These are phyloP conservation scores for Cryptosporidium baileyi DNA, from an alignment of 169 alveolate genomes.

Conservation along the genomic window DNA sequence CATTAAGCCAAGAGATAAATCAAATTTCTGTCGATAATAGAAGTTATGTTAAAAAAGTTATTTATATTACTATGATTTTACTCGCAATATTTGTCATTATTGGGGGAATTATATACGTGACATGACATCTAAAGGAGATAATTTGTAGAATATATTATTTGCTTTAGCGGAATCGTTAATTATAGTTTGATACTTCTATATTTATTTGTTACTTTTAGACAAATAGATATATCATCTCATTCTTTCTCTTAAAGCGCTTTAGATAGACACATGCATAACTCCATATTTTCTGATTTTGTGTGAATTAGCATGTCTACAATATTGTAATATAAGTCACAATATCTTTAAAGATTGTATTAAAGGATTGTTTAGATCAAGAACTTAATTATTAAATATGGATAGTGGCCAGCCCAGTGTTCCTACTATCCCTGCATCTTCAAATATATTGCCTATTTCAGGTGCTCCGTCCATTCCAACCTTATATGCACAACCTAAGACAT, in stretches of 20 bases:
- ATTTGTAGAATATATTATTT: background rate
- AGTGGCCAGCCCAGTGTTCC: conserved; percentile 70
- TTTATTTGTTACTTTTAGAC: background rate
- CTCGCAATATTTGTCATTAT: background rate
- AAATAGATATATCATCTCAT: too few species aligned
- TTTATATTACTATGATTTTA: conserved; percentile 29
- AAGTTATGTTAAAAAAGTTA: background rate
- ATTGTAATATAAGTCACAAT: background rate
- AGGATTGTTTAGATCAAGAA: background rate
- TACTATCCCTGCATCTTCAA: conserved; percentile 64
- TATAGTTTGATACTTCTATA: background rate
- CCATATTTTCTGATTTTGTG: conserved; percentile 36
- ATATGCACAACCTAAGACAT: conserved; percentile 68
- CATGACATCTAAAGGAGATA: background rate
- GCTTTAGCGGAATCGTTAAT: background rate
- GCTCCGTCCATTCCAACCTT: conserved; percentile 68
- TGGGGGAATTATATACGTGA: background rate
- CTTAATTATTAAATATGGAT: conserved; percentile 12
- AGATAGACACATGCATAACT: background rate
- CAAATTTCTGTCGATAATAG: background rate
- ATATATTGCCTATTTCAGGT: conserved; percentile 44
- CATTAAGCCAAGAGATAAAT: background rate
- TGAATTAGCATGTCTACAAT: conserved; percentile 7
- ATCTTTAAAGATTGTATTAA: background rate
- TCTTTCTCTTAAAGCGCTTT: too few species aligned